Percentiles rank a stretch among this genome's conserved stretches.
phyloP scores from a whole-genome alignment of 495 filamentous ascomycete species.

The Astrothelium subdiscretum region DNA sequence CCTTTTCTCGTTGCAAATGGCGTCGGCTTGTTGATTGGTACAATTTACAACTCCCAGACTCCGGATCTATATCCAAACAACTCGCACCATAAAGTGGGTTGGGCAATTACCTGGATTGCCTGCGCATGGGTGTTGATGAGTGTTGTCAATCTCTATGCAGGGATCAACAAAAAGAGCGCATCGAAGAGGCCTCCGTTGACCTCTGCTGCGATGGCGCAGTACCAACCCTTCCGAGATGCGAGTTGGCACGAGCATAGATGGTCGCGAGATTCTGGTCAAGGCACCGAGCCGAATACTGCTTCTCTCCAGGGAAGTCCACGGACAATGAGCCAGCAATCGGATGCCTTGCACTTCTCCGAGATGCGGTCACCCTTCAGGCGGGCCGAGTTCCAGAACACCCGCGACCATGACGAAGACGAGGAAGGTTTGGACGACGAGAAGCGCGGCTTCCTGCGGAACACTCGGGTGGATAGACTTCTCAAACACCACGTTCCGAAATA shows the following conservation, averaged over 20 bases:
- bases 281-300: conserved; percentile 61
- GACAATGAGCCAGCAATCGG: conserved; percentile 42
- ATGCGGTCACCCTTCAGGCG: conserved; percentile 34
- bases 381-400: conserved; percentile 28
- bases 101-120: conserved; percentile 53
- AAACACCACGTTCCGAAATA: conserved; percentile 38
- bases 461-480: conserved; percentile 37
- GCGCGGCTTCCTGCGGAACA: conserved; percentile 36
- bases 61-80: conserved; percentile 85
- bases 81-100: conserved; percentile 79
- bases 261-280: conserved; percentile 83
- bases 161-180: conserved; percentile 33
- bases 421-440: conserved; percentile 30
- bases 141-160: conserved; percentile 23
- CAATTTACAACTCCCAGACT: conserved; percentile 70
- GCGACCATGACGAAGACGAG: conserved; percentile 32
- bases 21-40: conserved; percentile 56
- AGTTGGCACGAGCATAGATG: conserved; percentile 45
- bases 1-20: conserved; percentile 63
- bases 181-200: conserved; percentile 45
- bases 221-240: conserved; percentile 40
- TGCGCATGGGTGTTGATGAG: conserved; percentile 3
- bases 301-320: conserved; percentile 54
- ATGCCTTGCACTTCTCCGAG: conserved; percentile 32
- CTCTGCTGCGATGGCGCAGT: conserved; percentile 55